A percentile compares a stretch with the other conserved stretches of the same genome.
Conservation (phyloP, 169 alveolate species). For the Ichthyophthirius multifiliis region DNA sequence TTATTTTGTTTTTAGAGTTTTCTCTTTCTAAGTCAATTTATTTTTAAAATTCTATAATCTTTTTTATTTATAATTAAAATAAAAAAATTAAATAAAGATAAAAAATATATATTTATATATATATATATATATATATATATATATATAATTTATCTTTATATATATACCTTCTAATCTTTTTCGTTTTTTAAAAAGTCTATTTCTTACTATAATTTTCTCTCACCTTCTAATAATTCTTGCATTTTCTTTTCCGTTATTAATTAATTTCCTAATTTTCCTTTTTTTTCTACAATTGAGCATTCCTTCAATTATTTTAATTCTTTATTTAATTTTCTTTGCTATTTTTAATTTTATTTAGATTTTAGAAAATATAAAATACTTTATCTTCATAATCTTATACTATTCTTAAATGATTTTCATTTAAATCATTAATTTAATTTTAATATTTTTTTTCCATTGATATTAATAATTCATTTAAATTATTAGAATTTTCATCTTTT, state of each 20-base stretch:
- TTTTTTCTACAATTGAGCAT: conserved; percentile 42
- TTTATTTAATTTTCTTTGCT: conserved; percentile 36
- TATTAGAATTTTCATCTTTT: conserved; percentile 62
- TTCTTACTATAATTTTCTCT: conserved; percentile 61
- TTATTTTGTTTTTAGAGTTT: conserved; percentile 53
- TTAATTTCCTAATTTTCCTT: conserved; percentile 39
- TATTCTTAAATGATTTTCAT: conserved; percentile 50
- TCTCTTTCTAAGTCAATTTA: conserved; percentile 73
- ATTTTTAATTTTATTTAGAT: background rate
- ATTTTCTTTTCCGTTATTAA: conserved; percentile 42
- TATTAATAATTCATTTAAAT: conserved; percentile 48
- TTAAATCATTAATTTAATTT: conserved; percentile 64
- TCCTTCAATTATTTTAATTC: conserved; percentile 53
- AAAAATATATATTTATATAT: too few relatives aligned
- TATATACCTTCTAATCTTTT: conserved; percentile 58
- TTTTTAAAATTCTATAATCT: conserved; percentile 55
- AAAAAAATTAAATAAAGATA: background rate
- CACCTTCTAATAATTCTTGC: conserved; percentile 50
- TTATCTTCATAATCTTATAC: conserved; percentile 32
- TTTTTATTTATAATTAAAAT: background rate
- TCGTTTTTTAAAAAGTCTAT: conserved; percentile 65
- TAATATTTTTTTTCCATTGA: conserved; percentile 71
- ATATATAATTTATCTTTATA: background rate
- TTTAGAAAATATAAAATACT: too few relatives aligned
- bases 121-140: too few relatives aligned